These are phyloP conservation scores for Sclerotinia subarctica DNA, from an alignment of 2,329 filamentous ascomycete genomes.

Conservation along the genomic window DNA sequence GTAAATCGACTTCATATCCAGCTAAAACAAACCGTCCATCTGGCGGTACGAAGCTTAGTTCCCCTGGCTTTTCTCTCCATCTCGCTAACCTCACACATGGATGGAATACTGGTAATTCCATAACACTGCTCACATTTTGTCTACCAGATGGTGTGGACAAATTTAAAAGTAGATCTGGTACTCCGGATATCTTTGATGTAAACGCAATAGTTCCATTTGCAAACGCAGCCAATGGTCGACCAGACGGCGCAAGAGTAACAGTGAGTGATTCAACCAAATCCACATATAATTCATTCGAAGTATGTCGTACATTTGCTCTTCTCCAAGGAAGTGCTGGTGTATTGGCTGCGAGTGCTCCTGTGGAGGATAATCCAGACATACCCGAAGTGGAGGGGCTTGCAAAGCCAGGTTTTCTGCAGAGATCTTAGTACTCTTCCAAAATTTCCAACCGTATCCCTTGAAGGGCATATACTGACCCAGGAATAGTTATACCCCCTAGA, in stretches of 20 bases:
- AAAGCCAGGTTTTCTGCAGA: constrained; percentile 35
- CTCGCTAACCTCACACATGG: constrained; percentile 87
- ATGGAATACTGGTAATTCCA: constrained; percentile 92
- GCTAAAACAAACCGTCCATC: constrained; percentile 92
- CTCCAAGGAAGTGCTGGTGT: constrained; percentile 75
- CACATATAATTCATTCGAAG: constrained; percentile 94
- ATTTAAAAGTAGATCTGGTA: constrained; percentile 82
- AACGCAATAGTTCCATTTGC: constrained; percentile 92
- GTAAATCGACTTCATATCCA: constrained; percentile 88
- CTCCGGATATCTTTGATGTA: constrained; percentile 88
- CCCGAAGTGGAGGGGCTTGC: constrained; percentile 33
- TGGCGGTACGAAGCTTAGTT: constrained; percentile 93
- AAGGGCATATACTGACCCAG: constrained; percentile 52
- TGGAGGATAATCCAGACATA: constrained; percentile 38
- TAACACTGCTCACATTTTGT: constrained; percentile 67
- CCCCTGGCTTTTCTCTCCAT: constrained; percentile 85
- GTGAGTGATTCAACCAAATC: constrained; percentile 88
- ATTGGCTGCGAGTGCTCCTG: constrained; percentile 42
- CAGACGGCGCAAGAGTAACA: constrained; percentile 87
- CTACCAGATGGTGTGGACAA: constrained; percentile 80
- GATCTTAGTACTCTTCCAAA: neutral
- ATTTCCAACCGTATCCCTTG: neutral
- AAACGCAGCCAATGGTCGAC: constrained; percentile 79
- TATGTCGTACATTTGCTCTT: constrained; percentile 87
- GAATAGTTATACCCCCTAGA: constrained; percentile 80